phyloP scores from a whole-genome alignment of 176 grass and related monocot genomes.

The Musa itinerans region DNA sequence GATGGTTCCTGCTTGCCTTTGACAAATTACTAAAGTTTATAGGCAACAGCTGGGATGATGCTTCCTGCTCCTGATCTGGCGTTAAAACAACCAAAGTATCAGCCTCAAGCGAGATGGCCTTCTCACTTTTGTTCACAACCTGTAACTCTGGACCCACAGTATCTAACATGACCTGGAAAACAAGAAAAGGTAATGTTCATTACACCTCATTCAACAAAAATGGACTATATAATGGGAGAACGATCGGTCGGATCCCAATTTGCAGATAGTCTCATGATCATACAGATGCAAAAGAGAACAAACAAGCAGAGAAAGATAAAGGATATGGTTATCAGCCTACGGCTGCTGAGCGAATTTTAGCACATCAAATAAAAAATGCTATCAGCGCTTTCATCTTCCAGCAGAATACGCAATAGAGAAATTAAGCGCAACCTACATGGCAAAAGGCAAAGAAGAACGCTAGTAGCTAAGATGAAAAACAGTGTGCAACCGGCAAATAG shows the following conservation, averaged over 20 bases:
- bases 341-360: not conserved
- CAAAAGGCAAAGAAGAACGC: not conserved
- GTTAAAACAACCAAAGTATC: slow-evolving; percentile 69
- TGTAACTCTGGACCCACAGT: slow-evolving; percentile 90
- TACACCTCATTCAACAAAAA: not conserved
- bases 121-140: slow-evolving; percentile 77
- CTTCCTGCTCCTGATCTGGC: slow-evolving; percentile 57
- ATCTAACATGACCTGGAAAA: slow-evolving; percentile 78
- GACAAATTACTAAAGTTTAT: slow-evolving; percentile 83
- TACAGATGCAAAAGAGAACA: not conserved
- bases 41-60: slow-evolving; percentile 61
- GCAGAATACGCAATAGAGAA: not conserved
- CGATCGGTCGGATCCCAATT: not conserved
- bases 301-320: not conserved
- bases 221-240: not conserved
- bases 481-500: not conserved
- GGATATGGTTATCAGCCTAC: not conserved
- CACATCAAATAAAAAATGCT: too few species aligned
- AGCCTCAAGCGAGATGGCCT: slow-evolving; percentile 70
- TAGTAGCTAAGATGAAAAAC: not conserved
- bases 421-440: not conserved
- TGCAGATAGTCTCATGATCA: not conserved
- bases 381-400: too few species aligned
- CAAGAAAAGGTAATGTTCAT: not conserved
- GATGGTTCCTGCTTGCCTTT: slow-evolving; percentile 28